A percentile compares a stretch with the other conserved stretches of the same genome.
phyloP scores from a whole-genome alignment of 257 asterid genomes.

The Gentiana dahurica region DNA sequence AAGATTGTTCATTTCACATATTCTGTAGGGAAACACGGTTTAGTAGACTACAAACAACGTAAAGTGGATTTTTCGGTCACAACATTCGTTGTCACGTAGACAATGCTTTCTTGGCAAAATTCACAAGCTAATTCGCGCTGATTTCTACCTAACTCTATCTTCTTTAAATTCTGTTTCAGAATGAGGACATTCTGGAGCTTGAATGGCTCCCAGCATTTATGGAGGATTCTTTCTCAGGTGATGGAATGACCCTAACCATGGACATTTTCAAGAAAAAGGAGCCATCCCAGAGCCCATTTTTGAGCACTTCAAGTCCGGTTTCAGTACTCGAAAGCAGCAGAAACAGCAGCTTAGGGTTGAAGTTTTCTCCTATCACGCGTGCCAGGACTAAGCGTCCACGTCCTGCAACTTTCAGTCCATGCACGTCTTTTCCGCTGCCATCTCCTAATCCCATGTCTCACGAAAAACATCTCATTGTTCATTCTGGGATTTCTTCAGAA shows the following conservation, averaged over 20 bases:
- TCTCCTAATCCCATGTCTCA: constrained; percentile 45
- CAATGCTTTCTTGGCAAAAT: constrained; percentile 21
- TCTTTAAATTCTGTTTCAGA: constrained; percentile 65
- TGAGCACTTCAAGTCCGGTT: constrained; percentile 57
- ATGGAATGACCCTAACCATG: constrained; percentile 48
- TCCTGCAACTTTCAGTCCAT: constrained; percentile 50
- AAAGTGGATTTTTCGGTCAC: no score
- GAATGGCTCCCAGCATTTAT: constrained; percentile 69
- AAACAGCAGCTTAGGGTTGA: constrained; percentile 35
- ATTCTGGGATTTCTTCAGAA: constrained; percentile 22
- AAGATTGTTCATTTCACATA: constrained; percentile 24
- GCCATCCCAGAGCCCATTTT: constrained; percentile 32
- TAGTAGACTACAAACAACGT: no score
- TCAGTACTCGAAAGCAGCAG: constrained; percentile 75
- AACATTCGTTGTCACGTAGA: constrained; percentile 7
- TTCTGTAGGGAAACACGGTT: no score
- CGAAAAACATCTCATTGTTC: constrained; percentile 25
- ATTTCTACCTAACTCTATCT: not conserved
- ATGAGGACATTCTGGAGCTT: constrained; percentile 56
- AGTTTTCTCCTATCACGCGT: constrained; percentile 39
- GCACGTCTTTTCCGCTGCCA: constrained; percentile 45
- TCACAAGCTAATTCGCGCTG: constrained; percentile 12
- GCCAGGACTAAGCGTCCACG: constrained; percentile 87
- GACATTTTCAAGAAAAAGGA: constrained; percentile 34
- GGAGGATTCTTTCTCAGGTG: constrained; percentile 65